phyloP scores from a whole-genome alignment of 495 filamentous ascomycete species.

The Aspergillus wentii region DNA sequence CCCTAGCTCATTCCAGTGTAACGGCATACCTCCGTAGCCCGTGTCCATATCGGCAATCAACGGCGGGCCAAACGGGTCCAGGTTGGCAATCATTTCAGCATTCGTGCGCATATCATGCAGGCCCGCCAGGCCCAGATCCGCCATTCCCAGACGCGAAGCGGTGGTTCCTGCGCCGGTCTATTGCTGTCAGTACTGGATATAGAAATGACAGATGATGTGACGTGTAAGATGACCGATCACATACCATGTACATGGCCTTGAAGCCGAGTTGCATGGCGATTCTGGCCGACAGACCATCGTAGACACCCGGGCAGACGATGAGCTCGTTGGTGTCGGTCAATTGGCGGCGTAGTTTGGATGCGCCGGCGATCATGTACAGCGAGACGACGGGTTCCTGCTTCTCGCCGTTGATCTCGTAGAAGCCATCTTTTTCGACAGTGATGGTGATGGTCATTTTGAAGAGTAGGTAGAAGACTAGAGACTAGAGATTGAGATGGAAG shows the following conservation, averaged over 20 bases:
- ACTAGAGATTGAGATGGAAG: background rate
- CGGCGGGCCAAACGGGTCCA: slow-evolving; percentile 22
- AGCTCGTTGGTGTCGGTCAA: slow-evolving; percentile 32
- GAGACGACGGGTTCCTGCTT: slow-evolving; percentile 25
- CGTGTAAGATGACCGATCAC: slow-evolving; percentile 1
- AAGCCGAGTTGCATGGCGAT: slow-evolving; percentile 57
- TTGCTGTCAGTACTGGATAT: background rate
- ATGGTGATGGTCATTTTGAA: slow-evolving; percentile 36
- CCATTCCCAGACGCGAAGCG: slow-evolving; percentile 50
- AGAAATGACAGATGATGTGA: no score
- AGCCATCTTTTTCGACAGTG: slow-evolving; percentile 34
- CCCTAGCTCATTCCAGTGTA: no score
- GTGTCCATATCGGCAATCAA: slow-evolving; percentile 61
- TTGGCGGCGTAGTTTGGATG: slow-evolving; percentile 44
- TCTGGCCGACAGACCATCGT: slow-evolving; percentile 65
- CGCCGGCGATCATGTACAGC: slow-evolving; percentile 20
- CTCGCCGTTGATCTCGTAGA: slow-evolving; percentile 31
- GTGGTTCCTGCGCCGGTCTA: slow-evolving; percentile 43
- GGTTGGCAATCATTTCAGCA: slow-evolving; percentile 16
- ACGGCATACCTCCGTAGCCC: slow-evolving; percentile 34
- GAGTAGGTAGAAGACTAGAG: no score
- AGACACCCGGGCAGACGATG: slow-evolving; percentile 61
- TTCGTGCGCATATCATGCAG: slow-evolving; percentile 15
- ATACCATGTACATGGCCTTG: slow-evolving; percentile 64
- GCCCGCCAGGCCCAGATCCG: slow-evolving; percentile 51